Evolutionary conservation across 257 asterid species (phyloP).

Genomic region (Solanum pennellii): DNA sequence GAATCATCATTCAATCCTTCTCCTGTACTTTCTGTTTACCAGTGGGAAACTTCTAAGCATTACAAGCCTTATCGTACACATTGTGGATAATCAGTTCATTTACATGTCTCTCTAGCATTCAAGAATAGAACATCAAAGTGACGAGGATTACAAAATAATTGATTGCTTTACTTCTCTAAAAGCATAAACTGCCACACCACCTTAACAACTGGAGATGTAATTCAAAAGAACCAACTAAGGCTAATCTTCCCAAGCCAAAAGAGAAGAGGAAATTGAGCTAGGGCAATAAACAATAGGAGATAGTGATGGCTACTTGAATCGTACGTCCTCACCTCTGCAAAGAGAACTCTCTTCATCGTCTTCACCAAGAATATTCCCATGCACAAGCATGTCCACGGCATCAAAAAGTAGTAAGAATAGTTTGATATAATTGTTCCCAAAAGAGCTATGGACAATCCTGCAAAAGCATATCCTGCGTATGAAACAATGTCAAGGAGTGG

Average conservation of each 20-base stretch:
- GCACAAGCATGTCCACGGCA: slow-evolving; percentile 23
- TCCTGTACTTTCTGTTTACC: not conserved
- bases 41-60: not conserved
- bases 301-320: slow-evolving; percentile 25
- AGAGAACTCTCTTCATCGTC: slow-evolving; percentile 24
- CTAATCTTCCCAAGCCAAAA: slow-evolving; percentile 23
- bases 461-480: slow-evolving; percentile 19
- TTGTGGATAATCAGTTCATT: not conserved
- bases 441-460: slow-evolving; percentile 20
- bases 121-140: not conserved
- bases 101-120: not conserved
- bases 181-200: not conserved
- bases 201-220: not conserved
- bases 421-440: slow-evolving; percentile 14
- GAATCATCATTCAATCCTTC: not conserved
- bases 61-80: not conserved
- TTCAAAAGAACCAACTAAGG: slow-evolving; percentile 17
- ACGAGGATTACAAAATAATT: not conserved
- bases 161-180: not conserved
- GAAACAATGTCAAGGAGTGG: slow-evolving; percentile 26
- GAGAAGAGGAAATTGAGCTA: slow-evolving; percentile 26
- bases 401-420: slow-evolving; percentile 16
- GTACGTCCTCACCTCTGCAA: slow-evolving; percentile 17
- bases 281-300: slow-evolving; percentile 21
- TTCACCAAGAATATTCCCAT: slow-evolving; percentile 24